A percentile compares a stretch with the other conserved stretches of the same genome.
Evolutionary conservation across 106 monocot genomes (phyloP).

Genomic region (Dendrobium chrysotoxum): DNA sequence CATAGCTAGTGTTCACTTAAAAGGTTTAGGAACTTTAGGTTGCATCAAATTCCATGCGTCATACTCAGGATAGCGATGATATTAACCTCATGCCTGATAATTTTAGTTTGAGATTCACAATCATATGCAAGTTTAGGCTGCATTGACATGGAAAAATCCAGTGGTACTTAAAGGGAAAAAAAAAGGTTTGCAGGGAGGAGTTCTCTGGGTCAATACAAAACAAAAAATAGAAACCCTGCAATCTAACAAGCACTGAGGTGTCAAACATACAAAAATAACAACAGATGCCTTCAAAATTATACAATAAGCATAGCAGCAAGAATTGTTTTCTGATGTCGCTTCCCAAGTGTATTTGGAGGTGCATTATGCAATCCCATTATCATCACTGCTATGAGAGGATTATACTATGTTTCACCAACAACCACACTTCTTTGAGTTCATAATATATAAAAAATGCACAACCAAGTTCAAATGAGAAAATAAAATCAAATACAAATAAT

Average conservation of each 20-base stretch:
- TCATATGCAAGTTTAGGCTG: background rate
- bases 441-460: background rate
- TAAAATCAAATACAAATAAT: background rate
- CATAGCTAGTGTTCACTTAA: too few species aligned
- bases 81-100: background rate
- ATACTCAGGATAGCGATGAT: background rate
- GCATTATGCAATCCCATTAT: background rate
- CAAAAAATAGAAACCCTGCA: background rate
- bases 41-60: background rate
- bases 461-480: background rate
- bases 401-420: background rate
- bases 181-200: background rate
- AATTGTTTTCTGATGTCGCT: background rate
- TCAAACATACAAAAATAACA: background rate
- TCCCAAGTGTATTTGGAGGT: background rate
- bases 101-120: background rate
- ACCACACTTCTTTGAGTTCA: background rate
- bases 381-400: background rate
- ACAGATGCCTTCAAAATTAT: background rate
- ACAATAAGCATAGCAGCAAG: background rate
- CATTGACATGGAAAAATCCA: background rate
- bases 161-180: background rate
- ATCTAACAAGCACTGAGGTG: background rate
- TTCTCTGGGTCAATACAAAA: background rate
- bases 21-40: too few species aligned